Conservation (phyloP, 495 filamentous ascomycete species). For the Umbilicaria muhlenbergii region DNA sequence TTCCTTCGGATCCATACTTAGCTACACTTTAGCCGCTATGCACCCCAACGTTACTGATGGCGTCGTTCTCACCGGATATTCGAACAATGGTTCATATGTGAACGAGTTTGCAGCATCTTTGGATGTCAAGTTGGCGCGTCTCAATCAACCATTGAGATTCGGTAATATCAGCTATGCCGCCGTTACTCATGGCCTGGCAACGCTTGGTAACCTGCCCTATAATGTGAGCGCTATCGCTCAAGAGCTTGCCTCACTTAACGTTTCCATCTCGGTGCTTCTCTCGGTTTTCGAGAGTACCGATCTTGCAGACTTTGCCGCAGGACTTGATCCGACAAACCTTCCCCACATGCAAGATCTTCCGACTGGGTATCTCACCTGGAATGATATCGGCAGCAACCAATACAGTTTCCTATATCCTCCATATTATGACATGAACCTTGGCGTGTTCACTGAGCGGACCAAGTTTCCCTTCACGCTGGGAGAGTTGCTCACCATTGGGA, state of each 20-base stretch:
- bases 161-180: slow-evolving; percentile 12
- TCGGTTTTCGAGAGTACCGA: slow-evolving; percentile 10
- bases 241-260: neutral
- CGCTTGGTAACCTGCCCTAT: neutral
- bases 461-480: slow-evolving; percentile 36
- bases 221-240: neutral
- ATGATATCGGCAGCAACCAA: slow-evolving; percentile 19
- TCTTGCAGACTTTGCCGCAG: slow-evolving; percentile 10
- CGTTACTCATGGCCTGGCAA: neutral
- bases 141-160: slow-evolving; percentile 25
- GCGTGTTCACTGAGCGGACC: slow-evolving; percentile 22
- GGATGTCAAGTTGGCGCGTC: slow-evolving; percentile 31
- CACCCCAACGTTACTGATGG: slow-evolving; percentile 39
- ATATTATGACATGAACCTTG: slow-evolving; percentile 29
- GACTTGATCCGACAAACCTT: slow-evolving; percentile 4
- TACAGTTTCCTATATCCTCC: slow-evolving; percentile 30
- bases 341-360: slow-evolving; percentile 14
- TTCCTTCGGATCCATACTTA: slow-evolving; percentile 28
- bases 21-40: slow-evolving; percentile 25
- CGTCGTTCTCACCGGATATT: slow-evolving; percentile 42
- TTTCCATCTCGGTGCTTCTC: slow-evolving; percentile 1
- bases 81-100: slow-evolving; percentile 21
- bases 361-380: slow-evolving; percentile 31
- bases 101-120: slow-evolving; percentile 23
- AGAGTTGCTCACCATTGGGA: slow-evolving; percentile 28